Conservation (phyloP, 1,139 yeast genomes). For the Diutina scorzettiae region DNA sequence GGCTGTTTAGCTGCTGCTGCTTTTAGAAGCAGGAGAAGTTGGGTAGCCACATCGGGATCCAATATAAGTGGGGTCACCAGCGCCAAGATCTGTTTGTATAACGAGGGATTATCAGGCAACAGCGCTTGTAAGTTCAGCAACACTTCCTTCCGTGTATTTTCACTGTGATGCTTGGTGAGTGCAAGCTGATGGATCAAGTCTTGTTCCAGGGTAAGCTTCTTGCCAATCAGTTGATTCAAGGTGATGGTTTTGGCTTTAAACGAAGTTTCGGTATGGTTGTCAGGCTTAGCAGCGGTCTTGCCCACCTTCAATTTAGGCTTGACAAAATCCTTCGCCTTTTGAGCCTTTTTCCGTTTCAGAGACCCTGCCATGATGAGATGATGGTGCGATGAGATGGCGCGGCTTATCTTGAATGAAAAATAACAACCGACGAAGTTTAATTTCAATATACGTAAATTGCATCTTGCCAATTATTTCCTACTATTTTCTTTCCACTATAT, state of each 20-base stretch:
- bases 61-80: slow-evolving; percentile 46
- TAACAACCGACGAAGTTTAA: too few species aligned
- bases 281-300: slow-evolving; percentile 57
- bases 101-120: slow-evolving; percentile 37
- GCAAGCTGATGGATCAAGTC: slow-evolving; percentile 51
- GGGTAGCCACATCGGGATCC: slow-evolving; percentile 35
- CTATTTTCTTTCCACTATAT: too few species aligned
- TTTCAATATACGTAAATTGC: too few species aligned
- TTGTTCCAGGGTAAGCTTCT: slow-evolving; percentile 17
- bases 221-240: slow-evolving; percentile 36
- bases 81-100: slow-evolving; percentile 46
- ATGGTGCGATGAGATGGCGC: background rate
- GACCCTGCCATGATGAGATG: slow-evolving; percentile 1
- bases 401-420: too few species aligned
- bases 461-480: too few species aligned
- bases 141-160: slow-evolving; percentile 65
- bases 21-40: slow-evolving; percentile 38
- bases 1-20: slow-evolving; percentile 39
- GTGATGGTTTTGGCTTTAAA: slow-evolving; percentile 67
- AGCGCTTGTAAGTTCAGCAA: slow-evolving; percentile 36
- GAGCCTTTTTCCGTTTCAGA: slow-evolving; percentile 42
- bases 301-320: slow-evolving; percentile 87
- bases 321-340: slow-evolving; percentile 61
- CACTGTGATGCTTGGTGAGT: slow-evolving; percentile 67
- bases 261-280: slow-evolving; percentile 75